Evolutionary conservation across 2,329 filamentous ascomycete species (phyloP).

Genomic region (Polychaeton citri): DNA sequence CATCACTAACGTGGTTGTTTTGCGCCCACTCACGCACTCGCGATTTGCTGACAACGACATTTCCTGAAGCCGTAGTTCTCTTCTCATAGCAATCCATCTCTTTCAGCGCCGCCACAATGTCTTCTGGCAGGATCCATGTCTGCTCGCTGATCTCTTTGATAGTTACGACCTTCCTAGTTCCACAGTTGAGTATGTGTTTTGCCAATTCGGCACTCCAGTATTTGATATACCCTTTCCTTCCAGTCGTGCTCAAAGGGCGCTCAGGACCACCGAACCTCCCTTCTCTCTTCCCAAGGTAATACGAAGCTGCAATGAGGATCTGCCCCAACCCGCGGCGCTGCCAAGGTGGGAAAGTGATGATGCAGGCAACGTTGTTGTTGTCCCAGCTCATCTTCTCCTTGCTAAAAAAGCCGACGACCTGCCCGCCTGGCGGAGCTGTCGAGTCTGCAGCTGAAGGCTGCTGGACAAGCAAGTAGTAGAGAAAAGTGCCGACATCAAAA

Average conservation of each 20-base stretch:
- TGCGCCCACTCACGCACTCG: slow-evolving; percentile 55
- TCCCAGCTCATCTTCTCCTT: slow-evolving; percentile 99
- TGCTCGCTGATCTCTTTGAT: slow-evolving; percentile 59
- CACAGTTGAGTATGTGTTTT: slow-evolving; percentile 42
- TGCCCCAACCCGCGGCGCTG: slow-evolving; percentile 81
- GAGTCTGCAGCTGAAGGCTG: slow-evolving; percentile 35
- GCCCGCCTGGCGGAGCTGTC: slow-evolving; percentile 17
- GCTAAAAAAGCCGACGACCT: slow-evolving; percentile 91
- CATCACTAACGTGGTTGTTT: slow-evolving; percentile 47
- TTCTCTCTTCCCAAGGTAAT: slow-evolving; percentile 78
- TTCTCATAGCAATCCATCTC: slow-evolving; percentile 62
- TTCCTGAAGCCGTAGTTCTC: slow-evolving; percentile 38
- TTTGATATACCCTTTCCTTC: slow-evolving; percentile 65
- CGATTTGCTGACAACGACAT: slow-evolving; percentile 41
- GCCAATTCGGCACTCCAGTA: slow-evolving; percentile 82
- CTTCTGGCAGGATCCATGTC: slow-evolving; percentile 76
- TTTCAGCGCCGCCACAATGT: slow-evolving; percentile 64
- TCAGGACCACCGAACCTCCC: slow-evolving; percentile 80
- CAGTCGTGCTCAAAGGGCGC: slow-evolving; percentile 79
- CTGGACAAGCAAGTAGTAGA: slow-evolving; percentile 85
- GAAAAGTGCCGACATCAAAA: slow-evolving; percentile 87
- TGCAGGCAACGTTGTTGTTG: slow-evolving; percentile 94
- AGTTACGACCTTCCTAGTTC: slow-evolving; percentile 41
- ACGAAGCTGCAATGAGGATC: slow-evolving; percentile 82
- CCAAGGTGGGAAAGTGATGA: slow-evolving; percentile 90